These are phyloP conservation scores for Spathaspora girioi DNA, from an alignment of 805 yeast species.

Conservation along the genomic window DNA sequence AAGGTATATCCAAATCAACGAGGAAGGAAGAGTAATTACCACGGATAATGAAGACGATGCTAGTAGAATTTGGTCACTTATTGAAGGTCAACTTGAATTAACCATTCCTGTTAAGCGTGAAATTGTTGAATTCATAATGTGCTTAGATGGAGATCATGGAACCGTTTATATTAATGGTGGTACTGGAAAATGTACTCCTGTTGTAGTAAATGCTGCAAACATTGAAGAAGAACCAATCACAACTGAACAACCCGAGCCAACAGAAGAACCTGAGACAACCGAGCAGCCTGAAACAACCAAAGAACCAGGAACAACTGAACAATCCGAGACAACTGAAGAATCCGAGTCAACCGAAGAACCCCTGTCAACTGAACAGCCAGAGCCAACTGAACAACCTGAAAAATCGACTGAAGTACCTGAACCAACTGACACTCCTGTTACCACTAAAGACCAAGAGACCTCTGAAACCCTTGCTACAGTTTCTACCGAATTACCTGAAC, in stretches of 20 bases:
- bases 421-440: conserved; percentile 8
- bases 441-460: conserved; percentile 5
- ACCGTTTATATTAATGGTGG: not conserved
- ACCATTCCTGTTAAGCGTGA: not conserved
- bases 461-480: conserved; percentile 9
- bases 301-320: not conserved
- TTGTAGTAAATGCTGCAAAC: not conserved
- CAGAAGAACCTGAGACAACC: not conserved
- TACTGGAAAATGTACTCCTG: not conserved
- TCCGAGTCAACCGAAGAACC: not conserved
- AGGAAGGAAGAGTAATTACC: not conserved
- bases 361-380: conserved; percentile 1
- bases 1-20: not conserved
- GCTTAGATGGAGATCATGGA: not conserved
- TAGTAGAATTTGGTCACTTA: not conserved
- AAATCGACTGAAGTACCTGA: not conserved
- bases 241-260: not conserved
- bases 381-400: not conserved
- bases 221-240: not conserved
- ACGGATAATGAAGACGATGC: not conserved
- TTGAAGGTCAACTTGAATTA: not conserved
- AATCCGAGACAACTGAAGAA: not conserved
- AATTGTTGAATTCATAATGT: not conserved
- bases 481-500: too few relatives aligned
- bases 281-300: not conserved